Evolutionary conservation across 441 rosid species (phyloP).

Genomic region (Caryocar brasiliense): DNA sequence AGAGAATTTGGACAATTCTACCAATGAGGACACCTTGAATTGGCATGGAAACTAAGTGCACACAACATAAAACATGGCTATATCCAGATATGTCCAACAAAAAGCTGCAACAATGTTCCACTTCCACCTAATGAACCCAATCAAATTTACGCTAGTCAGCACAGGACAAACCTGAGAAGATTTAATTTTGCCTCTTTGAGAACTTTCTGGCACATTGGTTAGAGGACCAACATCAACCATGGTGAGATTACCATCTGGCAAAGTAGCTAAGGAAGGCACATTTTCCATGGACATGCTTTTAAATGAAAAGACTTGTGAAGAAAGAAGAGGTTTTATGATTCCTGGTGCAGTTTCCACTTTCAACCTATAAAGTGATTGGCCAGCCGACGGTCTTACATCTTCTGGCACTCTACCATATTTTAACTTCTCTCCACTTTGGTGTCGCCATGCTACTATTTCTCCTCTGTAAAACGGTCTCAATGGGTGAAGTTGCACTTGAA

Average conservation of each 20-base stretch:
- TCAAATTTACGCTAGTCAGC: not conserved
- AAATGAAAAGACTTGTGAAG: constrained; percentile 95
- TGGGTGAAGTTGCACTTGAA: constrained; percentile 86
- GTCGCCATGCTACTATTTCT: constrained; percentile 90
- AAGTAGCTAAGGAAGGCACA: constrained; percentile 34
- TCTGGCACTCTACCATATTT: constrained; percentile 94
- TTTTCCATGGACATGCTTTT: constrained; percentile 49
- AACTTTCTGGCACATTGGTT: constrained; percentile 37
- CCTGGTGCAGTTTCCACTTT: constrained; percentile 78
- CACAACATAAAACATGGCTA: not conserved
- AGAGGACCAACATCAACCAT: constrained; percentile 21
- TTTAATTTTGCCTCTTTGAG: constrained; percentile 35
- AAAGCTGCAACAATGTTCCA: no score
- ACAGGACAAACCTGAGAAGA: constrained; percentile 49
- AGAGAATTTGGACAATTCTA: no score
- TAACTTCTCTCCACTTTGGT: constrained; percentile 71
- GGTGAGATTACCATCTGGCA: constrained; percentile 21
- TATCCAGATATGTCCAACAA: not conserved
- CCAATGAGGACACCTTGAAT: not conserved
- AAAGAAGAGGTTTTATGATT: constrained; percentile 53
- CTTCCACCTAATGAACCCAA: no score
- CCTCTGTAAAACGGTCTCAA: constrained; percentile 90
- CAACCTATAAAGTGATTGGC: constrained; percentile 81
- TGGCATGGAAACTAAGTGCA: not conserved
- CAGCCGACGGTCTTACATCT: constrained; percentile 87